Conservation (phyloP, 1,284 basidiomycete species). For the Meripilus lineatus region DNA sequence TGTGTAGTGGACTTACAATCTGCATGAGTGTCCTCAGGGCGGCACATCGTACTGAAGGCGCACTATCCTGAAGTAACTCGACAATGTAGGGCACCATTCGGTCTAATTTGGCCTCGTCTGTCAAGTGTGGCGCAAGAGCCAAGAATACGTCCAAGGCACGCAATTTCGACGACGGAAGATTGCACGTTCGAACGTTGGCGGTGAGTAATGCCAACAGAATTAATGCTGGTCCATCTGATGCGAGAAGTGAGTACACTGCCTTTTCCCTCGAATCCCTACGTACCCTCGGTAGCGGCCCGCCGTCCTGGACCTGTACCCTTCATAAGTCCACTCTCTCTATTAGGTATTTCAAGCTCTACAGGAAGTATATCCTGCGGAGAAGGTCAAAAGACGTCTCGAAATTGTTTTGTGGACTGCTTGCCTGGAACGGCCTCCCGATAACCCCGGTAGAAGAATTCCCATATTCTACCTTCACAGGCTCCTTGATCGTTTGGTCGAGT, state of each 20-base stretch:
- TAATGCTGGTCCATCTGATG: constrained; percentile 72
- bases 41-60: constrained; percentile 73
- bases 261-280: constrained; percentile 1
- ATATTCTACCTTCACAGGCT: constrained; percentile 50
- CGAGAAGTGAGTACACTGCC: background rate
- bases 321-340: constrained; percentile 53
- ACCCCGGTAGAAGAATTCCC: constrained; percentile 29
- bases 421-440: constrained; percentile 56
- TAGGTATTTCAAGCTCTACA: constrained; percentile 70
- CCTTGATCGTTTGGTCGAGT: constrained; percentile 41
- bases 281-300: constrained; percentile 63
- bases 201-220: constrained; percentile 83
- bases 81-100: constrained; percentile 91
- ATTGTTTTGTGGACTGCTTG: constrained; percentile 27
- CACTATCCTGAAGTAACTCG: constrained; percentile 84
- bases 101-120: constrained; percentile 95
- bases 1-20: constrained; percentile 52
- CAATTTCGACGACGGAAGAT: constrained; percentile 82
- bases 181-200: constrained; percentile 88
- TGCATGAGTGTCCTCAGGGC: constrained; percentile 82
- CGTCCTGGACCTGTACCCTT: constrained; percentile 35
- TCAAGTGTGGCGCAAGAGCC: constrained; percentile 77
- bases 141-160: constrained; percentile 86
- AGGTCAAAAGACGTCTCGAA: too few species aligned
- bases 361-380: constrained; percentile 67